phyloP scores from a whole-genome alignment of 805 yeast species.

The Clavispora asparagi region DNA sequence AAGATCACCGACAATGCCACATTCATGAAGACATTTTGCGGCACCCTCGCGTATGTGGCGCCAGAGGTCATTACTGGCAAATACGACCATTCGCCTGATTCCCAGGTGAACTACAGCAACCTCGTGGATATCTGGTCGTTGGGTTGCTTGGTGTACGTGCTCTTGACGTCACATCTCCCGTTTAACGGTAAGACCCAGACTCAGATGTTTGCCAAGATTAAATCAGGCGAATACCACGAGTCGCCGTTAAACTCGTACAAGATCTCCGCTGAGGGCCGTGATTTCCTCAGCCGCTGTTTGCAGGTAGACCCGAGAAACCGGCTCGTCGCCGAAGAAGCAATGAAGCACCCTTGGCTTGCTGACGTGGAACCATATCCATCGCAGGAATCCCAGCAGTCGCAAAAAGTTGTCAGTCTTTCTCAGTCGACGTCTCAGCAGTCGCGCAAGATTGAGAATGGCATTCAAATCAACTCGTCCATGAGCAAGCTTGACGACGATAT shows the following conservation, averaged over 20 bases:
- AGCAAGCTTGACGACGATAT: conserved; percentile 39
- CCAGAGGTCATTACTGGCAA: conserved; percentile 79
- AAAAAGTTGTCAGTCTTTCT: conserved; percentile 51
- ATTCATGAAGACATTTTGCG: conserved; percentile 93
- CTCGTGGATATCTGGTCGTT: conserved; percentile 97
- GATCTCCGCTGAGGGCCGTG: conserved; percentile 63
- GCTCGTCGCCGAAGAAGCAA: conserved; percentile 69
- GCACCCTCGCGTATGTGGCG: conserved; percentile 94
- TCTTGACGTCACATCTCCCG: conserved; percentile 89
- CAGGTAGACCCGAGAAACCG: conserved; percentile 73
- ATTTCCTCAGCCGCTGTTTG: conserved; percentile 64
- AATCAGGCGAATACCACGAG: conserved; percentile 73
- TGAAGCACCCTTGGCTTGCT: conserved; percentile 77
- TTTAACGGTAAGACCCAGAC: conserved; percentile 92
- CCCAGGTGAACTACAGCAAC: conserved; percentile 57
- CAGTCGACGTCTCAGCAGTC: conserved; percentile 69
- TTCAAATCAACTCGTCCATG: conserved; percentile 29
- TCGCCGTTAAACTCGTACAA: conserved; percentile 64
- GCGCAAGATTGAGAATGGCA: conserved; percentile 36
- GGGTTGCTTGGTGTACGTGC: conserved; percentile 90
- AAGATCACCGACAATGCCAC: conserved; percentile 81
- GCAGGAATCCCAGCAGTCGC: conserved; percentile 20
- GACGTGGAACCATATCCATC: conserved; percentile 21
- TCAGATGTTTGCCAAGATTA: conserved; percentile 70
- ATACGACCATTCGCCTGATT: conserved; percentile 32